Evolutionary conservation across 1,139 yeast species (phyloP).

Genomic region (Tardiomyces blankii): DNA sequence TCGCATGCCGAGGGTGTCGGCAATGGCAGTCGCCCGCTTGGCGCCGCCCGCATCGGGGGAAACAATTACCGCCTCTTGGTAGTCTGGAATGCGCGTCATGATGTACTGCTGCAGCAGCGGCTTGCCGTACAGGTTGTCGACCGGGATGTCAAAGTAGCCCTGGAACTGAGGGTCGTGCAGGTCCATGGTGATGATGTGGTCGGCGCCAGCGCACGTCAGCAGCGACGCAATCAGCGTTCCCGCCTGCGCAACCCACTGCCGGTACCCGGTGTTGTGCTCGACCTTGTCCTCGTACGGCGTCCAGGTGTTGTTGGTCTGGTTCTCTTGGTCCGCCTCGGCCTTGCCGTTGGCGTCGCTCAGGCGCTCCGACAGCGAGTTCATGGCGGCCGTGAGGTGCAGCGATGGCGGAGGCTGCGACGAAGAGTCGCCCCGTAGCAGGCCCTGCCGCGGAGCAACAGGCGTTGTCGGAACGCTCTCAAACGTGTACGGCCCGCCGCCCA

Average conservation of each 20-base stretch:
- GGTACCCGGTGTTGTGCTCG: conserved; percentile 52
- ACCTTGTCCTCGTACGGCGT: conserved; percentile 7
- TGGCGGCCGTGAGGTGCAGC: conserved; percentile 10
- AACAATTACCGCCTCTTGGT: conserved; percentile 72
- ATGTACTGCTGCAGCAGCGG: conserved; percentile 79
- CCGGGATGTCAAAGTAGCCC: conserved; percentile 88
- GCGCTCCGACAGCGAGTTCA: conserved; percentile 15
- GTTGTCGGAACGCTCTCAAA: conserved; percentile 3
- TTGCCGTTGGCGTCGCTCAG: conserved; percentile 2
- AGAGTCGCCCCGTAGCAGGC: neutral
- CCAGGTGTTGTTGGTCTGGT: neutral
- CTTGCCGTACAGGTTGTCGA: conserved; percentile 79
- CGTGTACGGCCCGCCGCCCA: conserved; percentile 19
- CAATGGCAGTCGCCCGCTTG: conserved; percentile 86
- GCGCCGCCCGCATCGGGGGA: conserved; percentile 99
- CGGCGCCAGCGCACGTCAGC: conserved; percentile 89
- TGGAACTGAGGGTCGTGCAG: conserved; percentile 93
- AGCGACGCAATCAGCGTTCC: conserved; percentile 88
- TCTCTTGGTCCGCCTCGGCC: neutral
- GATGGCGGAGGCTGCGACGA: conserved; percentile 40
- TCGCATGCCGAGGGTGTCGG: conserved; percentile 79
- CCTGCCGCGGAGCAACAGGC: conserved; percentile 1
- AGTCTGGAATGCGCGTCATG: conserved; percentile 57
- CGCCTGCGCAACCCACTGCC: conserved; percentile 92
- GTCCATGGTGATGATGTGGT: conserved; percentile 95